phyloP scores from a whole-genome alignment of 371 early-diverging fungal species.

The Mortierella sp. region DNA sequence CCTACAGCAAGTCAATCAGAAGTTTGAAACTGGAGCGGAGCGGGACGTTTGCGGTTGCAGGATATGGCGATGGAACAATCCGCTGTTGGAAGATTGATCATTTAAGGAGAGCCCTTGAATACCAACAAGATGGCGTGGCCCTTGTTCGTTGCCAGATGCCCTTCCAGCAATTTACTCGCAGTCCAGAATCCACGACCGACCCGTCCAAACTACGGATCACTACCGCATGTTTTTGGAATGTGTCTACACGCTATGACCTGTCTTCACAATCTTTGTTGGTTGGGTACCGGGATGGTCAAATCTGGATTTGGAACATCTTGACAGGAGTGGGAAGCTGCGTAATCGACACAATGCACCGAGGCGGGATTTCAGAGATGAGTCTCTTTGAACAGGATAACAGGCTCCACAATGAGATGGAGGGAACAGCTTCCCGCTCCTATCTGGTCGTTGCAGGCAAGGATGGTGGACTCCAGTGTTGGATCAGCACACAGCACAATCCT shows the following conservation, averaged over 20 bases:
- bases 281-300: slow-evolving; percentile 47
- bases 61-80: slow-evolving; percentile 27
- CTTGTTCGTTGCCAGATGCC: no score
- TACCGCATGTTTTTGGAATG: slow-evolving; percentile 19
- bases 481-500: background rate
- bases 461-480: slow-evolving; percentile 49
- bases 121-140: no score
- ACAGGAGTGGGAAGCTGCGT: slow-evolving; percentile 16
- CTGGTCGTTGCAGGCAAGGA: slow-evolving; percentile 40
- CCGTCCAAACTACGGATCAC: slow-evolving; percentile 12
- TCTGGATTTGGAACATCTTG: slow-evolving; percentile 34
- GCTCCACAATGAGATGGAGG: slow-evolving; percentile 15
- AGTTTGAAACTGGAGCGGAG: slow-evolving; percentile 30
- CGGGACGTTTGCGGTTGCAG: slow-evolving; percentile 32
- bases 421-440: slow-evolving; percentile 9
- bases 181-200: slow-evolving; percentile 8
- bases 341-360: slow-evolving; percentile 33
- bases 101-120: background rate
- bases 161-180: no score
- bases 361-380: slow-evolving; percentile 31
- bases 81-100: slow-evolving; percentile 27
- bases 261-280: slow-evolving; percentile 8
- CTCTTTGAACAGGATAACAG: slow-evolving; percentile 19
- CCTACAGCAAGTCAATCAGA: slow-evolving; percentile 9
- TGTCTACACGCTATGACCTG: background rate